Evolutionary conservation across 2,329 filamentous ascomycete genomes (phyloP), one percentile per base, ranked within the genome.

Genomic region (Ophiostoma novo-ulmi): DNA sequence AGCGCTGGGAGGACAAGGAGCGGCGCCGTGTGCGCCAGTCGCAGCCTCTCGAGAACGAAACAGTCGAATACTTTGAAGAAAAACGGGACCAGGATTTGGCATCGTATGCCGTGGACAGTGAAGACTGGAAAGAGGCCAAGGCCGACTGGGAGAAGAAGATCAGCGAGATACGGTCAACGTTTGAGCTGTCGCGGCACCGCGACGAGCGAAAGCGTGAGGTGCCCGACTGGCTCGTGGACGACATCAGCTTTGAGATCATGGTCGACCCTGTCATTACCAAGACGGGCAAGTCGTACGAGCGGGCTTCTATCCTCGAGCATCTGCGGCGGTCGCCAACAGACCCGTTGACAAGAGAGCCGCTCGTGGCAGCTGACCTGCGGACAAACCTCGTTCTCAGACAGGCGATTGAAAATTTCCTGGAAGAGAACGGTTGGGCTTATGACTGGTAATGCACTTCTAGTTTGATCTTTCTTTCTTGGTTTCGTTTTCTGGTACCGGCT

Each of bases 261-360:
- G 82, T 90, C 44, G 91, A 93, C 76, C 91, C 89, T 0, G 86
- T 88, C 22, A 78, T 87, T 89, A 94, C 92, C 0, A 93, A 91
- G 76, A 94, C 91, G 1, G 95, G 95, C 14, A 91, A 94, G 74
- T 95, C 91, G 1, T 99, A 97, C 78, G 95, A 98, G 78, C 87
- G 94, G 61, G 85, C 91, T 0, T 91, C 91, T 20, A 90, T 99
- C 72, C 84, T 93, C 77, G 93, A 97, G 79, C 93, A 97, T 77
- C 83, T 99, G 36, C 90, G 91, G 76, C 85, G 91, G 31, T 87
- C 87, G 44, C 84, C 85, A 0, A 91, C 87, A 17, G 95, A 99
- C 78, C 95, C 95, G 0, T 79, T 98, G 48, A 97, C 94, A 0
- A 85, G 94, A 61, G 90, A 93, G 73, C 88, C 90, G 0, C 83